Evolutionary conservation across 768 basidiomycete genomes (phyloP), one percentile per base, ranked within the genome.

Genomic region (Suillus fuscotomentosus): DNA sequence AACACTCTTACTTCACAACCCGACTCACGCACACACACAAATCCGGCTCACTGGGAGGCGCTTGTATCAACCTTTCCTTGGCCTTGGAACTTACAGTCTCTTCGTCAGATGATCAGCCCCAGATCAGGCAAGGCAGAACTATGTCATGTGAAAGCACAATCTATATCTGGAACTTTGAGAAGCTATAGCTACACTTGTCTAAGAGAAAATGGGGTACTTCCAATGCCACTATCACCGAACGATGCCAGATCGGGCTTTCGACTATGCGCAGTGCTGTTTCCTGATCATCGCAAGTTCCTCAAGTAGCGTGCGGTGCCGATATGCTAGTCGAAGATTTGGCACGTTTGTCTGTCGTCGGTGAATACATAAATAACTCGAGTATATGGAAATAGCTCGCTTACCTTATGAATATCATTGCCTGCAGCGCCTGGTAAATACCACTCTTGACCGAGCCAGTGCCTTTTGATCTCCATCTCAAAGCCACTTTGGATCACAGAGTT

Each of bases 401-500:
- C 95, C 87, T 97, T 98, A 75, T 97, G 83, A 64, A 99, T 99
- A 70, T 97, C 94, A 74, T 99, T 99, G 3, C 97, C 97, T 7
- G 88, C 88, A 1, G 92, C 89, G 22, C 97, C 97, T 3, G 94
- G 91, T 9, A 95, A 82, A 76, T 95, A 99, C 94, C 95, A 99
- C 62, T 90, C 80, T 68, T 91, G 86, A 1, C 97, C 97, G 3
- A 99, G 81, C 95, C 95, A 96, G 74, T 93, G 95, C 11, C 93
- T 89, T 79, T 99, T 99, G 71, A 98, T 75, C 74, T 97, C 91
- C 95, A 98, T 99, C 78, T 99, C 97, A 74, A 98, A 99, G 1
- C 97, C 97, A 70, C 93, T 95, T 74, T 99, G 97, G 54, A 91
- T 82, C 39, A 99, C 97, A 0, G 95, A 97, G 79, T 99, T 99